Base-by-base conservation (phyloP, 331 rosid species). In the Quercus tomentella region DNA sequence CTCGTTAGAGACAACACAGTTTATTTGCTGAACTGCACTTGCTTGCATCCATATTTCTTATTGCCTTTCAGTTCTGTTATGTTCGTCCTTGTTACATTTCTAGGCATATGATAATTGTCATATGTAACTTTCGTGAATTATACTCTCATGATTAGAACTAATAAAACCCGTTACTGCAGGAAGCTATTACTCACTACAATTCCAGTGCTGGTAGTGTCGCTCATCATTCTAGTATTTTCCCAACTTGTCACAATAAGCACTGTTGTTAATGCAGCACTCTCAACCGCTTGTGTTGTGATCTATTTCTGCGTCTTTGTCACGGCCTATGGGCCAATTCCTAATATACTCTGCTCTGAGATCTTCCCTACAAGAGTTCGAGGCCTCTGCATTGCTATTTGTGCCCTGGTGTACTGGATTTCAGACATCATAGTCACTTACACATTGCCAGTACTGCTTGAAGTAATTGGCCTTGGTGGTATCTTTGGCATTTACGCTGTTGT, bases 341-440 rank as follows among this genome's bases (percentile, higher is more conserved):
- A 92, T 82, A 90, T 92, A 77, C 90, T 92, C n/a, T 89, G 95
- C 86, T 80, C 95, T 0, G 94, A 92, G 88, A 92, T 92, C 30
- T 92, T 92, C 56, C 97, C 93, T 0, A 92, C 97, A 1, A 89
- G 91, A 81, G 97, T 92, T 41, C 95, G 95, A 22, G 97, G 97
- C 71, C 87, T 92, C 77, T 90, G 93, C 91, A 89, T 90, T 79
- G 93, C 95, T 23, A 87, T 92, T 55, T 92, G 95, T 7, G 87
- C 97, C 0, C 55, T 92, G 43, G 95, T 61, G 23, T 92, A 86
- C 85, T 92, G 92, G 97, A 86, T 87, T 60, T 78, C 87, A 20
- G 97, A 92, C 85, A 92, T 92, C 71, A 92, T 92, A 5, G 79
- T 92, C 63, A 90, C 95, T 56, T 90, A 92, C 86, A 7, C 95